Conservation (phyloP, 2,329 filamentous ascomycete species). For the Diplodia scrobiculata region DNA sequence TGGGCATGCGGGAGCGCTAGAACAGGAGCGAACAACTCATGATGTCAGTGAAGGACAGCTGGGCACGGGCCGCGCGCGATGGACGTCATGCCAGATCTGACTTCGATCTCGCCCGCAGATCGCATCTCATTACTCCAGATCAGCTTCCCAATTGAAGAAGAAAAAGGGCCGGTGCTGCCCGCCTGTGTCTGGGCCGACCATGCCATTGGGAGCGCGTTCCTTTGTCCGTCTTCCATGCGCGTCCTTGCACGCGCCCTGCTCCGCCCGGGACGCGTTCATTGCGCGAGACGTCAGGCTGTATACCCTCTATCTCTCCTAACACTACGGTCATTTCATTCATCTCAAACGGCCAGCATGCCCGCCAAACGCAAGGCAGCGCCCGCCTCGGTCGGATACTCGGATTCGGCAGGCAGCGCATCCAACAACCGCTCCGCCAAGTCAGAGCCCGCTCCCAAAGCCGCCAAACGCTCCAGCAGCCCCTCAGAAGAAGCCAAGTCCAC, state of each 20-base stretch:
- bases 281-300: background rate
- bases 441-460: constrained; percentile 37
- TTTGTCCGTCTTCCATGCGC: constrained; percentile 8
- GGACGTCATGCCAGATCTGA: constrained; percentile 17
- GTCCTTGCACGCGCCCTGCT: background rate
- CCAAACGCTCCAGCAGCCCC: constrained; percentile 20
- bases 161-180: background rate
- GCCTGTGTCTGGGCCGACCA: background rate
- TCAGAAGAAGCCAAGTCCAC: constrained; percentile 3
- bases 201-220: background rate
- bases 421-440: constrained; percentile 45
- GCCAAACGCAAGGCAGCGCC: constrained; percentile 39
- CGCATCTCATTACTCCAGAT: constrained; percentile 16
- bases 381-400: constrained; percentile 40
- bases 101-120: constrained; percentile 27
- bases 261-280: background rate
- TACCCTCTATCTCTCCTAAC: too few relatives aligned
- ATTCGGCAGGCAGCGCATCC: constrained; percentile 38
- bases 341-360: constrained; percentile 35
- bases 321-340: background rate
- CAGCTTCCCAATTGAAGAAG: background rate
- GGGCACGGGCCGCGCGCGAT: constrained; percentile 11
- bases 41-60: background rate
- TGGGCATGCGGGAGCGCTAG: too few relatives aligned
- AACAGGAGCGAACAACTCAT: too few relatives aligned